Base-by-base conservation (phyloP, 2,329 filamentous ascomycete genomes). In the Sporothrix pallida region DNA sequence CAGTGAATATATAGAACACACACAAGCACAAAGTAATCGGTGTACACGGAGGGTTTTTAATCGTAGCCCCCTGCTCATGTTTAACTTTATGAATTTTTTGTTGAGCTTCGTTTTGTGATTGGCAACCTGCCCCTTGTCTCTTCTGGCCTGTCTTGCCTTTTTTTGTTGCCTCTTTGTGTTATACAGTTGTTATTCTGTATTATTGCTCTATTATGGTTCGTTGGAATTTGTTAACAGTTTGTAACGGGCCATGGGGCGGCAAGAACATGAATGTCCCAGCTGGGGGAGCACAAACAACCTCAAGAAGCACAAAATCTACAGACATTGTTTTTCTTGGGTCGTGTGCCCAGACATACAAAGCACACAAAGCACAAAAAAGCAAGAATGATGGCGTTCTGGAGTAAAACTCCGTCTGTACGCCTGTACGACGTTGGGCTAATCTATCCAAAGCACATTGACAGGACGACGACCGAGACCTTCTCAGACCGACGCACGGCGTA, bases 401-500 rank as follows among this genome's bases (percentile, higher is more conserved):
- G 46, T 52, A 37, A 12, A 50, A 17, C 46, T 6, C 13, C 46
- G 46, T 12, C 10, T 26, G 52, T 56, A 26, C 52, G 9, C 52
- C 23, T 37, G 65, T 68, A 26, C 15, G 20, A 52, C 46, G 15
- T 37, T 20, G 4, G 63, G n/a, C 2, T 2, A 68, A n/a, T 68
- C 23, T 31, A 68, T 31, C 44, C 46, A 37, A 50, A 68, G 65
- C 65, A 68, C 46, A 68, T 68, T 68, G 46, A 68, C 46, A 52
- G 65, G 46, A 48, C 65, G 46, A 68, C 46, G 46, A 20, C 65
- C 46, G 65, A 52, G 23, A 37, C 46, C 23, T 6, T 50, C n/a
- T 37, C 46, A 52, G 23, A 52, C 46, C 46, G 65, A 37, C 44
- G 31, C 31, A 52, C 13, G 44, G 63, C 44, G 44, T 48, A 52